Evolutionary conservation across 139 green algal species (phyloP), one percentile per base, ranked within the genome.

Genomic region (Zygnema circumcarinatum): DNA sequence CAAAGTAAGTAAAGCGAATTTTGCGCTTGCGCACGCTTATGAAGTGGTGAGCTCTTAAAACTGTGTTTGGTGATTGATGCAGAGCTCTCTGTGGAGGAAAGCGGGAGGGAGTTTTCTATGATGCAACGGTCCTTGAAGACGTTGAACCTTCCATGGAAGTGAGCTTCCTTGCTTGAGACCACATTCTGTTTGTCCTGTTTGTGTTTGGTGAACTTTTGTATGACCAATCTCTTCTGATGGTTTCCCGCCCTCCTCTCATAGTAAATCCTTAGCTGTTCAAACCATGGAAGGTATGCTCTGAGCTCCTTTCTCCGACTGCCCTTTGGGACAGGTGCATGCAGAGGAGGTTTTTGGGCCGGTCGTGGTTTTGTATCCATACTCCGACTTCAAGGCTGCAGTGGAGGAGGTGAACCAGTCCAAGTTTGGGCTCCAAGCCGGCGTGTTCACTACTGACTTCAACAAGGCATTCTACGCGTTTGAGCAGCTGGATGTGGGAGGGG

Each of bases 391-490:
- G 73, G 86, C 62, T 7, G 56, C 67, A 16, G 72, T 91, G 31
- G 69, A 85, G 1, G 54, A 86, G 41, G 87, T 92, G 2, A 91
- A 91, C 54, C 47, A 78, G 7, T 91, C 87, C 31, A 85, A 79
- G 25, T 91, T 92, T 52, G 87, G 87, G 35, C 54, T 91, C 3
- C 87, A 91, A 42, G 85, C 87, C n/a, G 87, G 87, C 22, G 39
- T 91, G 40, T 91, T 91, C 85, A 91, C 87, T 22, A 68, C 76
- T 35, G 87, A 91, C 87, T 74, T 91, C 56, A 84, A 91, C 86
- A 91, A 91, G 86, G 73, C 85, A 39, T 91, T 91, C 86, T 91
- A 92, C 73, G 87, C 87, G 31, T 91, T 87, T 87, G 87, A 91
- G 62, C 38, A 91, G 2, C 52, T 91, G n/a, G 87, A 91, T 33